A percentile compares a stretch with the other conserved stretches of the same genome.
Evolutionary conservation across 306 rosid genomes (phyloP).

Genomic region (Malus orientalis): DNA sequence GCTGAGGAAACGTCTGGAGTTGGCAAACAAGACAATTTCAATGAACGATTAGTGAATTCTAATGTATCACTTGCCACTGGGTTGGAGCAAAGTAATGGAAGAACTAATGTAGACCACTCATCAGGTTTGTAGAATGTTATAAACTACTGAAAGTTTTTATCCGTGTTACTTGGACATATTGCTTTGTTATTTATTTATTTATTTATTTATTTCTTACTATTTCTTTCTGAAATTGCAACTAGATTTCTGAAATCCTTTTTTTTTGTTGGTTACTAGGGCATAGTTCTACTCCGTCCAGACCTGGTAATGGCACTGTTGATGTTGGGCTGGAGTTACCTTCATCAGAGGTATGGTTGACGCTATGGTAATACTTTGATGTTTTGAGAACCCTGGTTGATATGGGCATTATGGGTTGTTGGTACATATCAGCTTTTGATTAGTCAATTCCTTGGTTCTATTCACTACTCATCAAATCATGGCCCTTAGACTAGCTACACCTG

Average conservation of each 20-base stretch:
- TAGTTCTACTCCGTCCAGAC: constrained; percentile 45
- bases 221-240: constrained; percentile 13
- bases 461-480: background rate
- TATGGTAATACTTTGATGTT: background rate
- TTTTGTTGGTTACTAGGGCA: constrained; percentile 38
- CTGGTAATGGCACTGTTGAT: constrained; percentile 44
- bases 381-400: background rate
- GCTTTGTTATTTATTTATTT: background rate
- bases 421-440: background rate
- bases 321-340: constrained; percentile 61
- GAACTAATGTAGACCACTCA: constrained; percentile 44
- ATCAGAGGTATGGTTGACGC: constrained; percentile 53
- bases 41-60: constrained; percentile 49
- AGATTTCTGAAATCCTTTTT: constrained; percentile 31
- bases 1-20: constrained; percentile 64
- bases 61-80: constrained; percentile 45
- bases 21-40: constrained; percentile 53
- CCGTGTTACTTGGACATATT: background rate
- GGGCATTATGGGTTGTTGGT: background rate
- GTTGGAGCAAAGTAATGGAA: constrained; percentile 60
- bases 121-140: constrained; percentile 53
- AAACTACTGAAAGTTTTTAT: constrained; percentile 2
- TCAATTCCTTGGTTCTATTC: background rate
- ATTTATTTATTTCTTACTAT: constrained; percentile 1
- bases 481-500: background rate